Evolutionary conservation across 768 basidiomycete species (phyloP), one percentile per base, ranked within the genome.

Genomic region (Chlorophyllum brunneum): DNA sequence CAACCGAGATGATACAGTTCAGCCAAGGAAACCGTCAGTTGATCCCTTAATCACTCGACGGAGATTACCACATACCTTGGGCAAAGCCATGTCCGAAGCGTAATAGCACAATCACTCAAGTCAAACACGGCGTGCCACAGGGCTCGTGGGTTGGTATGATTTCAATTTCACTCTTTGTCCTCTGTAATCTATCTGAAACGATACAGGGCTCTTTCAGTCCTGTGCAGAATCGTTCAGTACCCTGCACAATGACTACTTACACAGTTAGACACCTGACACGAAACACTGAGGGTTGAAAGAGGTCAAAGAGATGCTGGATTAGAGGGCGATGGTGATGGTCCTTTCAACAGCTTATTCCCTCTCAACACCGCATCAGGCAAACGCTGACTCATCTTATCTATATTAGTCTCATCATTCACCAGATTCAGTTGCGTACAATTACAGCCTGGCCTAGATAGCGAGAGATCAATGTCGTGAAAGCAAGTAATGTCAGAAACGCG

Each of bases 381-480:
- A 37, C 7, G 48, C 48, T 49, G 48, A 49, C 48, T 49, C 48
- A 49, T 49, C 48, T 49, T 39, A 40, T 49, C 48, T 38, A 48
- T 26, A 48, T 48, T 38, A 27, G 36, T 48, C 36, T n/a, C 48
- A n/a, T 23, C 38, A 49, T 6, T 31, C 5, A 15, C 34, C 3
- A 29, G 16, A 30, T 20, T 38, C 37, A 38, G 2, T 20, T 38
- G 37, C 37, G 16, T 5, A 40, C 13, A 24, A 43, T 29, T 26
- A 43, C 23, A 22, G 26, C 27, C n/a, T n/a, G 4, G 11, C n/a
- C 6, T 20, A 27, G 24, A 24, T 43, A 43, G 24, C 23, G 10
- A 43, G 39, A 33, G 31, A 6, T 10, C 11, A 36, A 47, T 16
- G 38, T 48, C 22, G 36, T 22, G 18, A 20, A 38, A 20, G 15